Percentiles rank a stretch among this genome's conserved stretches.
Evolutionary conservation across 108 stramenopile genomes (phyloP).

Genomic region (Conticribra guillardii): DNA sequence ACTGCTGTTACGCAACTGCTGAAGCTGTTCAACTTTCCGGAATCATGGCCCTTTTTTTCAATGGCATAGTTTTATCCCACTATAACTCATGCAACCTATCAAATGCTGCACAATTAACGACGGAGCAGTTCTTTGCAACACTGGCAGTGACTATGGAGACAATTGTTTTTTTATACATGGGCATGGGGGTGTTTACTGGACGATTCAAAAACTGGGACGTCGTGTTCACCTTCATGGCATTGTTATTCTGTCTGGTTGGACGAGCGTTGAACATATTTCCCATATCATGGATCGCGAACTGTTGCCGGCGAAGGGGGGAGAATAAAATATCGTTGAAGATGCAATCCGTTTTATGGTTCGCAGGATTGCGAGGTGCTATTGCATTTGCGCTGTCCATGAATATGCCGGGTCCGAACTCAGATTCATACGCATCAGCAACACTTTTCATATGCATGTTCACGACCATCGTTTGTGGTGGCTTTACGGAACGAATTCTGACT

Average conservation of each 20-base stretch:
- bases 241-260: slow-evolving; percentile 86
- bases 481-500: slow-evolving; percentile 88
- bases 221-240: slow-evolving; percentile 73
- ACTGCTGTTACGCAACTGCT: slow-evolving; percentile 91
- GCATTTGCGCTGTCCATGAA: slow-evolving; percentile 93
- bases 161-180: slow-evolving; percentile 97
- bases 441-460: slow-evolving; percentile 95
- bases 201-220: slow-evolving; percentile 78
- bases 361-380: slow-evolving; percentile 95
- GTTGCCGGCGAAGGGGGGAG: slow-evolving; percentile 54
- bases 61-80: slow-evolving; percentile 90
- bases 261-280: slow-evolving; percentile 93
- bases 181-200: slow-evolving; percentile 95
- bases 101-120: slow-evolving; percentile 79
- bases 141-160: slow-evolving; percentile 92
- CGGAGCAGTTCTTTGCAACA: slow-evolving; percentile 94
- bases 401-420: slow-evolving; percentile 91
- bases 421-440: slow-evolving; percentile 90
- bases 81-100: slow-evolving; percentile 97
- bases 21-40: slow-evolving; percentile 91
- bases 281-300: slow-evolving; percentile 86
- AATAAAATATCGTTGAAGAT: slow-evolving; percentile 72
- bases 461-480: slow-evolving; percentile 95
- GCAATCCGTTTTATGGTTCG: slow-evolving; percentile 97
- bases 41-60: slow-evolving; percentile 97